A percentile compares a stretch with the other conserved stretches of the same genome.
phyloP scores from a whole-genome alignment of 2,329 filamentous ascomycete species.

The Lasiodiplodia citricola region DNA sequence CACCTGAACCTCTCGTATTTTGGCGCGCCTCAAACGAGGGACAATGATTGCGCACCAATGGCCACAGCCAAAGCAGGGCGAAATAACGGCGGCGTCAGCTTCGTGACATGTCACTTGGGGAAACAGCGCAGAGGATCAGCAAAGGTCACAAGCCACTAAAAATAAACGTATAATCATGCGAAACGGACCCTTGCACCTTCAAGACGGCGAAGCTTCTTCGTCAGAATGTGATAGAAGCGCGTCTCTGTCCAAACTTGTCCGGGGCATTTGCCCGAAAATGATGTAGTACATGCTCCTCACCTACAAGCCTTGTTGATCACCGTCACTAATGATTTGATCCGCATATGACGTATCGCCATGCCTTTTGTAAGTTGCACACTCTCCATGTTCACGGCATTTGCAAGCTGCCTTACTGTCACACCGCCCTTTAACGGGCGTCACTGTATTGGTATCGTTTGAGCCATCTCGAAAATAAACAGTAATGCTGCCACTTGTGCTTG shows the following conservation, averaged over 20 bases:
- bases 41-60: not conserved
- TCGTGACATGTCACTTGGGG: not conserved
- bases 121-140: not conserved
- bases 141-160: not conserved
- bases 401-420: not conserved
- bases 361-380: not conserved
- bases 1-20: not conserved
- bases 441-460: not conserved
- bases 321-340: too few species aligned
- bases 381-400: not conserved
- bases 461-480: not conserved
- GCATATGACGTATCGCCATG: not conserved
- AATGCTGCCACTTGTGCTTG: conserved; percentile 12
- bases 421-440: not conserved
- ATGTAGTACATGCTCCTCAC: not conserved
- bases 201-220: not conserved
- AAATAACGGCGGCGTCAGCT: not conserved
- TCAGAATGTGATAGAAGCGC: not conserved
- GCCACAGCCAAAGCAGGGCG: not conserved
- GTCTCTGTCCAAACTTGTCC: not conserved
- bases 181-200: not conserved
- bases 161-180: not conserved
- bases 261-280: not conserved
- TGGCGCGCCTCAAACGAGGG: not conserved
- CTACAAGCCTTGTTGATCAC: not conserved